Evolutionary conservation across 495 filamentous ascomycete genomes (phyloP).

Genomic region (Aspergillus asperescens): DNA sequence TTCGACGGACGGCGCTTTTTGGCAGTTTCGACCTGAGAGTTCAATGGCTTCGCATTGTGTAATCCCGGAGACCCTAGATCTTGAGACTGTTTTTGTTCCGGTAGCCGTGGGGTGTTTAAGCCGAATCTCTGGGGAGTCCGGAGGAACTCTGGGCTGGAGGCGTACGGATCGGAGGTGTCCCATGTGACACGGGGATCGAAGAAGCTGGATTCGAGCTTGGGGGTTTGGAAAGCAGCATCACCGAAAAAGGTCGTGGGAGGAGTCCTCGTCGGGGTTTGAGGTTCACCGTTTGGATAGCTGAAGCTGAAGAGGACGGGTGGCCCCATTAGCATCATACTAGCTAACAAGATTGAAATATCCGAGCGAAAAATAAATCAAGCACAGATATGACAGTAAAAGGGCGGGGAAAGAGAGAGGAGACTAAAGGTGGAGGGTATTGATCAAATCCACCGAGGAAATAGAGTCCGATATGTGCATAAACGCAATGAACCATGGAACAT

Average conservation of each 20-base stretch:
- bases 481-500: slow-evolving; percentile 32
- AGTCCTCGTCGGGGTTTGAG: slow-evolving; percentile 71
- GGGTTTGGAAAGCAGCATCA: slow-evolving; percentile 61
- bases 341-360: background rate
- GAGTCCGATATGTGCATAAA: slow-evolving; percentile 6
- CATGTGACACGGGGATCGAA: slow-evolving; percentile 49
- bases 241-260: slow-evolving; percentile 61
- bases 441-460: slow-evolving; percentile 26
- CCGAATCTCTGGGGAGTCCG: slow-evolving; percentile 46
- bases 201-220: slow-evolving; percentile 53
- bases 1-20: slow-evolving; percentile 37
- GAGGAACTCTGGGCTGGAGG: slow-evolving; percentile 49
- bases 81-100: slow-evolving; percentile 21
- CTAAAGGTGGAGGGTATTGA: slow-evolving; percentile 2
- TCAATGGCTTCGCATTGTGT: slow-evolving; percentile 40
- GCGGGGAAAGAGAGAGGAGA: background rate
- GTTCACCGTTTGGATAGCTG: slow-evolving; percentile 72
- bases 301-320: slow-evolving; percentile 52
- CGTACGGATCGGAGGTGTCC: slow-evolving; percentile 50
- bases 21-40: slow-evolving; percentile 40
- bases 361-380: background rate
- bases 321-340: slow-evolving; percentile 36
- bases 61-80: slow-evolving; percentile 49
- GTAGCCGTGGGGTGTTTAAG: slow-evolving; percentile 25
- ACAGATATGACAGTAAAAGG: background rate